Evolutionary conservation across 108 stramenopile genomes (phyloP), one percentile per base, ranked within the genome.

Genomic region (Tribonema minus): DNA sequence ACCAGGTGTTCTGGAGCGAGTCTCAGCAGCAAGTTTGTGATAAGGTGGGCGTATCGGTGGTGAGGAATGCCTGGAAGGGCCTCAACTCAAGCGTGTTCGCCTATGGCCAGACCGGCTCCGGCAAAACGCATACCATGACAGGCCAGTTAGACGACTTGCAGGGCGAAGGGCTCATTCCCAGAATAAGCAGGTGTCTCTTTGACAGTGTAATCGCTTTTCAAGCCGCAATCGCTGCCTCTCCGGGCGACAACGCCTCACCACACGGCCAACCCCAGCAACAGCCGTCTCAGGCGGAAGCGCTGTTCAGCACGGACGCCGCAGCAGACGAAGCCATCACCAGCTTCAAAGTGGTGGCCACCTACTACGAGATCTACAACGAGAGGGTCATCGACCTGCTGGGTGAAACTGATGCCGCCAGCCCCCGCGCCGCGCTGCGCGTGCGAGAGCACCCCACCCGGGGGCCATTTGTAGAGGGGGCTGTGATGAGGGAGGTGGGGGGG

Each of bases 351-450:
- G n/a, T n/a, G n/a, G n/a, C n/a, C n/a, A n/a, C n/a, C n/a, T n/a
- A n/a, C n/a, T n/a, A n/a, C n/a, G 81, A 82, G 39, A 61, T 82
- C 29, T 82, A 81, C 65, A 37, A 81, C 63, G 81, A 82, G 79
- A 68, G 71, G 73, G 81, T 82, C 6, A 46, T 71, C 23, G 81
- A 82, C 33, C 64, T 82, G 12, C 80, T 82, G 15, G 70, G 67
- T 65, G 69, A 12, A 4, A 30, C 80, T 15, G 29, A 54, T 6
- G 41, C 60, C 32, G 29, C 68, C 2, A 59, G 38, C 77, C 35
- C 34, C 58, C 28, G 35, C 38, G 36, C 58, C 29, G 69, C 62
- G 60, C 61, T 64, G 36, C 3, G 30, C 59, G 61, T 79, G 4
- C 67, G 77, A 25, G 77, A 79, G 67, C 67, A 79, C 27, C 77